Evolutionary conservation across 352 stramenopile genomes (phyloP), one percentile per base, ranked within the genome.

Genomic region (Globisporangium abappressorium): DNA sequence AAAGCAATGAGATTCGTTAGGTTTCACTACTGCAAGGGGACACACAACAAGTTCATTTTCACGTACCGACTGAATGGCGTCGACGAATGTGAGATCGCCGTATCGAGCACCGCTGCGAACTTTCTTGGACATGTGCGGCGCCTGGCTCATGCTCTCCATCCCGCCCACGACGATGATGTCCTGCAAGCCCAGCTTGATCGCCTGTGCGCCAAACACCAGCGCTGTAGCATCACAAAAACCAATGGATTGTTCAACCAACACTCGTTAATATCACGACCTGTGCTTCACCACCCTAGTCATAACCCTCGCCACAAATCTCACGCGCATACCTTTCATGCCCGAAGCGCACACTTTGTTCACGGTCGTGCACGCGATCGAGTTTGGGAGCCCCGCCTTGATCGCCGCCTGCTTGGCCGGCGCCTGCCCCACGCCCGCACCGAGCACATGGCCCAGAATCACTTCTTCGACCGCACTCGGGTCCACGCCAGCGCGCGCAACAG

Each of bases 261-360:
- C 12, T 41, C 41, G 7, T 24, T 28, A 55, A 15, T n/a, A 57
- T 34, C n/a, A 28, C 24, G 54, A 8, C 24, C 14, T 20, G 12
- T 47, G 38, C 5, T 20, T 18, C 38, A 3, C 14, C 38, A 4
- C 38, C 20, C 12, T 33, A 33, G 38, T 12, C 14, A 47, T 14
- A 47, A 47, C 15, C 38, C 5, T 3, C 38, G 6, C 12, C 14
- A 47, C 15, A 47, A 47, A 5, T 4, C 15, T 47, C 22, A 22
- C 28, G 28, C 8, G 20, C 43, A 54, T 9, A 87, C 79, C 78
- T 74, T 98, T 98, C 89, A 98, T 96, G 57, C 92, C 92, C 1
- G 80, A 95, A 5, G 92, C 96, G 77, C 97, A 99, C 24, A 99
- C 96, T 79, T 99, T 99, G 82, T 99, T 99, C n/a, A 99, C 83